Base-by-base conservation (phyloP, 345 rosid genomes). In the Mercurialis annua region DNA sequence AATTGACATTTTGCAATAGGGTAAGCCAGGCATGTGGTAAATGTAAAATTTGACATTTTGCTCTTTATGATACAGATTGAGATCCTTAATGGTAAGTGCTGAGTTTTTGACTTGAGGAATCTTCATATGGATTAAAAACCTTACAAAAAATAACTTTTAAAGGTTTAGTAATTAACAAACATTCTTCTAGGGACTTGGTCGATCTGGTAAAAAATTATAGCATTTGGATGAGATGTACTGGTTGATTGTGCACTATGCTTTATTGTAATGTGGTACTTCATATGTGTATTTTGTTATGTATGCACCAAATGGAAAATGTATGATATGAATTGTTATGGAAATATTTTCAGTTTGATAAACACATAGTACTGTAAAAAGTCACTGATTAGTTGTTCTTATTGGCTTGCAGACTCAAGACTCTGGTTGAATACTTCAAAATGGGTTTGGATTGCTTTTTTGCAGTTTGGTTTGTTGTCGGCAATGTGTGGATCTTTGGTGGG, bases 401-500 rank as follows among this genome's bases (percentile, higher is more conserved):
- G 5, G 33, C 31, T 33, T 51, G 62, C 87, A 94, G 97, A 66
- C 68, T 91, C 69, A 94, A 94, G 81, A 92, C 79, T 10, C 70
- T 94, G 21, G 78, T 91, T 78, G 99, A 94, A 49, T 89, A 94
- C 81, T 91, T 87, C 78, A 94, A 94, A 77, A 91, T 94, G 98
- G 93, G 81, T 51, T 74, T 94, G 82, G 99, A 94, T 82, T 94
- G 99, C 81, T 94, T 94, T 80, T 94, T 94, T 78, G 99, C 98
- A 11, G 87, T 91, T 68, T 94, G 98, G 99, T 94, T 94, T 79
- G 97, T 94, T 75, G 96, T 94, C 67, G 99, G 99, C 76, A 94
- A 94, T 62, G 97, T 94, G 17, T 94, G 98, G 99, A 86, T 89
- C 69, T 94, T 94, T 71, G 99, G 99, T 54, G 96, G 99, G 30